Base-by-base conservation (phyloP, 2,329 filamentous ascomycete genomes). In the Pezicula neosporulosa region DNA sequence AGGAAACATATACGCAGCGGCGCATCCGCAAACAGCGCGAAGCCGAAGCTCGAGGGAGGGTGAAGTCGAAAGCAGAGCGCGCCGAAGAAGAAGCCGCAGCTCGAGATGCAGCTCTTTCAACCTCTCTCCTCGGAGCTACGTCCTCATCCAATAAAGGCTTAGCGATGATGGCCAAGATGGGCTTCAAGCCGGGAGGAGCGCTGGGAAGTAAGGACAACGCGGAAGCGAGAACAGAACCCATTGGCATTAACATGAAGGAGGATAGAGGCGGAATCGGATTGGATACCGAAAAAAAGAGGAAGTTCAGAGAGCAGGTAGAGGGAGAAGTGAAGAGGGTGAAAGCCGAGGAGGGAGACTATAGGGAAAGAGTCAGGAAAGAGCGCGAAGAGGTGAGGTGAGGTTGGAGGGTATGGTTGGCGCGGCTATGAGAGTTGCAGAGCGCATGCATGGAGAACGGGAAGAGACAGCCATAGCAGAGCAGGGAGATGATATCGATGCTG, bases 101-200 rank as follows among this genome's bases (percentile, higher is more conserved):
- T 15, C 86, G 90, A 48, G 89, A 97, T 67, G 82, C 79, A 36
- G 90, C 89, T 0, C 80, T 97, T 24, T 79, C 85, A 4, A 88
- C 74, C n/a, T 89, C 87, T 5, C 76, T 94, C 45, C 75, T 96
- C 6, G 80, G 85, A 18, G 67, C 69, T 15, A 57, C 44, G 13
- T 72, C 78, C 15, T 77, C 82, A 46, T 80, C 79, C 61, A 95
- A 86, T 72, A 97, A 97, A 66, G 94, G 93, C 1, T 83, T 95
- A 55, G 84, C 89, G 58, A 97, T 99, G 90, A 96, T 99, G 92
- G 87, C 90, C 19, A 93, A 90, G 70, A 89, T 99, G 78, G 94
- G 94, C 1, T 99, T 95, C 73, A 86, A 83, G 52, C 76, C 82
- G 18, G 91, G 92, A 21, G 83, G 82, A 35, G 79, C 84, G 0